Evolutionary conservation across 2,329 filamentous ascomycete species (phyloP), one percentile per base, ranked within the genome.

Genomic region (Colletotrichum abscissum): DNA sequence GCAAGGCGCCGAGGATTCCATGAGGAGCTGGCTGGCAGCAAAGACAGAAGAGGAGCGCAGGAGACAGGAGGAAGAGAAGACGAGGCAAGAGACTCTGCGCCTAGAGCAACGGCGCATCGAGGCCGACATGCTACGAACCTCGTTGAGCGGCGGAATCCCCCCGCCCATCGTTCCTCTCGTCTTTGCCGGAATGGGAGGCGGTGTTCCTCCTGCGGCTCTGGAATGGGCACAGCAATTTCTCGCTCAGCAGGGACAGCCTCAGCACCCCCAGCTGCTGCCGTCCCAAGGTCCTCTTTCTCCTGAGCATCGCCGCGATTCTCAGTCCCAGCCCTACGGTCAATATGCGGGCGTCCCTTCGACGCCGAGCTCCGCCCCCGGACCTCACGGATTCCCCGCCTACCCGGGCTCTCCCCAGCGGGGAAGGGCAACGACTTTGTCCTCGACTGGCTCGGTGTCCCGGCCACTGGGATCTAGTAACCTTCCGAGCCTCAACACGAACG

Each of bases 141-240:
- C 92, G 2, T 81, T 95, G 66, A 86, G 88, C 67, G 90, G 91
- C 49, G 93, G 93, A 12, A 90, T 95, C 63, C 93, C 93, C 11
- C 92, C 93, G 14, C 88, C 92, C 46, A 90, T 95, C 88, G 88
- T 95, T 30, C 93, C 93, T 7, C 84, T 94, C 72, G 91, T 95
- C 28, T 95, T 95, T 81, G 90, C 92, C 14, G 92, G 92, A 56
- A 92, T 94, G 87, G 89, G 89, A 58, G 92, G 91, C 52, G 91
- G 90, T 46, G 85, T 86, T 67, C 86, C 91, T 24, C 90, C 89
- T 75, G 86, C 88, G 38, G 89, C 90, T 4, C 77, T 93, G 66
- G 92, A 94, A 79, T 92, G 89, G 88, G 89, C 90, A 14, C 92
- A 94, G 78, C 91, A 93, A 78, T 91, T 89, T 78, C 87, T 92